A percentile compares a stretch with the other conserved stretches of the same genome.
These are phyloP conservation scores for Paecilomyces variotii DNA, from an alignment of 2,329 filamentous ascomycete genomes.

Conservation along the genomic window DNA sequence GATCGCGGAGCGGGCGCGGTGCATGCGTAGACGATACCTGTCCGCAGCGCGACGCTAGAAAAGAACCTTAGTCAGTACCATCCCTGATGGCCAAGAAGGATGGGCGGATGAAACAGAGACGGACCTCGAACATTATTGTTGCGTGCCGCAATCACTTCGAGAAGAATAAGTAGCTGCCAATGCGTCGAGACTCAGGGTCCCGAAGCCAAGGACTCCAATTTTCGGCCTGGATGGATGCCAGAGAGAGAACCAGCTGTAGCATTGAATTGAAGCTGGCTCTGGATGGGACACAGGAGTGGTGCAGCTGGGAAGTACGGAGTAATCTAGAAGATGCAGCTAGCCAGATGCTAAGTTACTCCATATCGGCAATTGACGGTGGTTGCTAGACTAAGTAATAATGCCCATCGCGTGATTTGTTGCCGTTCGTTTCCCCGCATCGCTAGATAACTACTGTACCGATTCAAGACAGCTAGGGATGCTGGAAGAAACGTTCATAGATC, in stretches of 20 bases:
- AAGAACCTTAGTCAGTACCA: conserved; percentile 2
- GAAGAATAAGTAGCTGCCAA: background rate
- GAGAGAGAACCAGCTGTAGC: background rate
- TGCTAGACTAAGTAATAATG: background rate
- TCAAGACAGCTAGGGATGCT: too few relatives aligned
- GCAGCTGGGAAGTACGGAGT: background rate
- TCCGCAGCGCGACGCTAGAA: conserved; percentile 58
- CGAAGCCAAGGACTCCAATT: background rate
- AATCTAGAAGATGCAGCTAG: background rate
- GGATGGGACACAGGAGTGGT: background rate
- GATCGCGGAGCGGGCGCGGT: conserved; percentile 75
- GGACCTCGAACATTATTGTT: background rate
- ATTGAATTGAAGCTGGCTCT: background rate
- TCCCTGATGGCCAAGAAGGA: background rate
- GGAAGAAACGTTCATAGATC: too few relatives aligned
- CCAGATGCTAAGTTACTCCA: background rate
- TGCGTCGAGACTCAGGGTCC: background rate
- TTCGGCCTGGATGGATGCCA: background rate
- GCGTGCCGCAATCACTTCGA: background rate
- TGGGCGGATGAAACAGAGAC: background rate
- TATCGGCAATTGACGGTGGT: background rate
- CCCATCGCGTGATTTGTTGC: background rate
- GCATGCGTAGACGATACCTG: conserved; percentile 68
- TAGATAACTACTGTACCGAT: background rate
- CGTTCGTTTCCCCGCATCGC: background rate